phyloP scores from a whole-genome alignment of 176 grass and related monocot species.

The Raddia guianensis region DNA sequence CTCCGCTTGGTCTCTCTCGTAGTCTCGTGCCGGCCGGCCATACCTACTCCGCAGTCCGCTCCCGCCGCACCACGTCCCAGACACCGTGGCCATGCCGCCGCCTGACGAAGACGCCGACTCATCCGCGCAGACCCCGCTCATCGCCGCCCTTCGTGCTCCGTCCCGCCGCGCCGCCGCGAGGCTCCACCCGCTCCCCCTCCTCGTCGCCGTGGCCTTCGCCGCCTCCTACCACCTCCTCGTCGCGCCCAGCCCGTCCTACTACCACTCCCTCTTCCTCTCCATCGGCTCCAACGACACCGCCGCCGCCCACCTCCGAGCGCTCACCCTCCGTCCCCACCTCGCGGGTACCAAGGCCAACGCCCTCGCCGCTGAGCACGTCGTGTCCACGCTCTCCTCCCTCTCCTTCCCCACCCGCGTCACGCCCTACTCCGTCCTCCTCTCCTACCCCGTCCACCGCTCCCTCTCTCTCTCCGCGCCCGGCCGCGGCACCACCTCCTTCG shows the following conservation, averaged over 20 bases:
- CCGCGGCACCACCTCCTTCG: slow-evolving; percentile 40
- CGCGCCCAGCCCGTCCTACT: slow-evolving; percentile 40
- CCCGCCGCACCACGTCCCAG: background rate
- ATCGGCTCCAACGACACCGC: slow-evolving; percentile 80
- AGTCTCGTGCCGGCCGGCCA: background rate
- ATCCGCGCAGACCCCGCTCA: slow-evolving; percentile 7
- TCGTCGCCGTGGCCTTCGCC: slow-evolving; percentile 39
- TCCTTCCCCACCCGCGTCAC: slow-evolving; percentile 54
- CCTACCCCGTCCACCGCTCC: slow-evolving; percentile 59
- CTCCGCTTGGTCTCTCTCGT: background rate
- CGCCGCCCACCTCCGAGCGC: slow-evolving; percentile 65
- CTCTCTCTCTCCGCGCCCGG: slow-evolving; percentile 61
- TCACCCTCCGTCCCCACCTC: slow-evolving; percentile 75
- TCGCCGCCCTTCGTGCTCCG: background rate
- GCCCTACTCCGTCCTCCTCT: slow-evolving; percentile 79
- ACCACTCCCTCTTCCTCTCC: slow-evolving; percentile 77
- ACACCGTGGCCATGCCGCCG: slow-evolving; percentile 18
- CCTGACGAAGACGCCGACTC: background rate
- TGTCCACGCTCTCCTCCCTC: slow-evolving; percentile 37
- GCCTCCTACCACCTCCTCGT: slow-evolving; percentile 35
- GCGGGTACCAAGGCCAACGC: slow-evolving; percentile 61
- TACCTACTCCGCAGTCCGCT: background rate
- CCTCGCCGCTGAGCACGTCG: slow-evolving; percentile 50
- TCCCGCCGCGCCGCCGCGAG: slow-evolving; percentile 17
- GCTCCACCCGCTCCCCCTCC: slow-evolving; percentile 35